These are phyloP conservation scores for Nakaseomyces glabratus DNA, from an alignment of 1,139 yeast species.

Conservation along the genomic window DNA sequence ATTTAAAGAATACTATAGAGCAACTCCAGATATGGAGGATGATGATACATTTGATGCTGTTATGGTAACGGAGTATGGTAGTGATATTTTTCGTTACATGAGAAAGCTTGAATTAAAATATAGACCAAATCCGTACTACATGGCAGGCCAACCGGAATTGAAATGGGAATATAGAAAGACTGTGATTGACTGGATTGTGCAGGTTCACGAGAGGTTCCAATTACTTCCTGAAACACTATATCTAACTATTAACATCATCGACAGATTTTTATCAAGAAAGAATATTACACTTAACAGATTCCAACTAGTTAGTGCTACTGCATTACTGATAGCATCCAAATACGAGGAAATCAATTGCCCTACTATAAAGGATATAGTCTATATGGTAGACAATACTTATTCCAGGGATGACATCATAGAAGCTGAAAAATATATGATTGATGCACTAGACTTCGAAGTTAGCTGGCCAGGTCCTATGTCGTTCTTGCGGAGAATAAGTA, in stretches of 20 bases:
- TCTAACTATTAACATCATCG: conserved; percentile 79
- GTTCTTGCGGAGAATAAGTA: conserved; percentile 78
- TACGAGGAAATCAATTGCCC: conserved; percentile 94
- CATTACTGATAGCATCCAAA: conserved; percentile 88
- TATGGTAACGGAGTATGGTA: conserved; percentile 89
- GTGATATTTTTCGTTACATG: conserved; percentile 78
- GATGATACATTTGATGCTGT: conserved; percentile 84
- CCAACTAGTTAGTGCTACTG: conserved; percentile 93
- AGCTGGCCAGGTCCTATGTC: conserved; percentile 99
- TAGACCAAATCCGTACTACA: conserved; percentile 71
- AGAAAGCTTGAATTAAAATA: conserved; percentile 64
- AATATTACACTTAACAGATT: conserved; percentile 73
- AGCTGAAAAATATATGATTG: conserved; percentile 90
- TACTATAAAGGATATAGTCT: conserved; percentile 86
- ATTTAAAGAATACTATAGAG: conserved; percentile 41
- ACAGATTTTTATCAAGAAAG: conserved; percentile 66
- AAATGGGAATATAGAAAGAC: conserved; percentile 85
- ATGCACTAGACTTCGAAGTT: conserved; percentile 79
- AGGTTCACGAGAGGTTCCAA: conserved; percentile 78
- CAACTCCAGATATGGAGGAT: conserved; percentile 60
- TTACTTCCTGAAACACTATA: conserved; percentile 82
- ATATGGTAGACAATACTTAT: conserved; percentile 86
- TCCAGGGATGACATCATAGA: conserved; percentile 69
- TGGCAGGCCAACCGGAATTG: conserved; percentile 76
- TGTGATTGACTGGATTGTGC: conserved; percentile 87